Percentiles rank a stretch among this genome's conserved stretches.
Evolutionary conservation across 2,329 filamentous ascomycete genomes (phyloP).

Genomic region (Cercospora berteroae): DNA sequence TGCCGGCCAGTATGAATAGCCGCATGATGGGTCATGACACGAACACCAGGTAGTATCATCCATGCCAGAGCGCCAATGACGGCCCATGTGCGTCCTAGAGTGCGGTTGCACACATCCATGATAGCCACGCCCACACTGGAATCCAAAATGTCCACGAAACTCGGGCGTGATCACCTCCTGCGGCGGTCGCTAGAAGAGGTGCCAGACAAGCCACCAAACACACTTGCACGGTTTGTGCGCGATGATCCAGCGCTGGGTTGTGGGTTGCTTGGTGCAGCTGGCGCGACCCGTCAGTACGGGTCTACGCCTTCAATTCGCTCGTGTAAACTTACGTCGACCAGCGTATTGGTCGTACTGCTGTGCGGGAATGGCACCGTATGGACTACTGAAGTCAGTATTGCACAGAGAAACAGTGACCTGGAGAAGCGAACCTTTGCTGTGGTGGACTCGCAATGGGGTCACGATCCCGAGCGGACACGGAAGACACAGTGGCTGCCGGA

Average conservation of each 20-base stretch:
- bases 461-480: constrained; percentile 31
- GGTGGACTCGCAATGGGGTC: constrained; percentile 32
- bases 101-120: background rate
- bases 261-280: constrained; percentile 28
- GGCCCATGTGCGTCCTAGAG: background rate
- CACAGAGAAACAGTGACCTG: constrained; percentile 6
- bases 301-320: constrained; percentile 13
- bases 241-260: constrained; percentile 16
- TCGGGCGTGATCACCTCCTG: constrained; percentile 12
- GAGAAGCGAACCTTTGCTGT: constrained; percentile 35
- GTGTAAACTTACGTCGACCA: constrained; percentile 37
- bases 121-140: background rate
- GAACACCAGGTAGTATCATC: background rate
- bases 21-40: background rate
- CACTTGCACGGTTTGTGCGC: constrained; percentile 22
- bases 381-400: constrained; percentile 33
- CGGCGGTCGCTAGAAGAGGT: constrained; percentile 19
- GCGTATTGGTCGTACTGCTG: constrained; percentile 34
- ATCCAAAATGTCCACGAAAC: background rate
- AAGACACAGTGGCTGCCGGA: constrained; percentile 36
- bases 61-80: background rate
- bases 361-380: constrained; percentile 29
- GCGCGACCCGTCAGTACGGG: constrained; percentile 29
- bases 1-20: background rate
- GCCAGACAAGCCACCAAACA: constrained; percentile 21